phyloP scores from a whole-genome alignment of 129 eudicot genomes.

The Lonicera japonica region DNA sequence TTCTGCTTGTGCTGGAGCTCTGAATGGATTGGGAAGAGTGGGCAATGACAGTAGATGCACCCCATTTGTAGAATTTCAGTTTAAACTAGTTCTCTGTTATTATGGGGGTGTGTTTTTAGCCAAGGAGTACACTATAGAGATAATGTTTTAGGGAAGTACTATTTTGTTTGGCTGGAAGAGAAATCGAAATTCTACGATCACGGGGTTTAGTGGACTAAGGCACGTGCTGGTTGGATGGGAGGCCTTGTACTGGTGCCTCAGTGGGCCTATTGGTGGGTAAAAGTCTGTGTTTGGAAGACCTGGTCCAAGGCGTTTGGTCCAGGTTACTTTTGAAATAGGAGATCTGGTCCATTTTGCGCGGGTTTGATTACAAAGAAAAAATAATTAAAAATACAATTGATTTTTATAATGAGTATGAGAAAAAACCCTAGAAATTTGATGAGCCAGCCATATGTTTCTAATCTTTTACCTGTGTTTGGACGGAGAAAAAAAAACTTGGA shows the following conservation, averaged over 20 bases:
- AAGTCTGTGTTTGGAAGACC: too few relatives aligned
- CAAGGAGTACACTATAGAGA: slow-evolving; percentile 2
- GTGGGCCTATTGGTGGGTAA: background rate
- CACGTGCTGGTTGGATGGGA: background rate
- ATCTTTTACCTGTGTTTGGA: too few relatives aligned
- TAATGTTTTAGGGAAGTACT: slow-evolving; percentile 22
- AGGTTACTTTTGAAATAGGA: too few relatives aligned
- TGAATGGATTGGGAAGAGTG: slow-evolving; percentile 7
- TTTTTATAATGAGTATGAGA: too few relatives aligned
- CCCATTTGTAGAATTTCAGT: slow-evolving; percentile 21
- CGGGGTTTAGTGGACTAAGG: slow-evolving; percentile 3
- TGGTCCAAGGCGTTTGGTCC: too few relatives aligned
- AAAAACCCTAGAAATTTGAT: too few relatives aligned
- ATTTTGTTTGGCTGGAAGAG: slow-evolving; percentile 11
- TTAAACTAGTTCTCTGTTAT: background rate
- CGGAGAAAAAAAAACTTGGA: too few relatives aligned
- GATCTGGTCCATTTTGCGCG: too few relatives aligned
- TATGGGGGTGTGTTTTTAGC: slow-evolving; percentile 2
- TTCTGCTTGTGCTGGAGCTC: slow-evolving; percentile 8
- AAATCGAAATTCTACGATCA: slow-evolving; percentile 5
- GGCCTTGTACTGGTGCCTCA: background rate
- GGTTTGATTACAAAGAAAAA: too few relatives aligned
- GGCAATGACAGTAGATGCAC: slow-evolving; percentile 17
- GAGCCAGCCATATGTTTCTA: too few relatives aligned
- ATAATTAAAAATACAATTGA: too few relatives aligned